These are phyloP conservation scores for Penicillium sp. DNA, from an alignment of 2,329 filamentous ascomycete genomes.

Conservation along the genomic window DNA sequence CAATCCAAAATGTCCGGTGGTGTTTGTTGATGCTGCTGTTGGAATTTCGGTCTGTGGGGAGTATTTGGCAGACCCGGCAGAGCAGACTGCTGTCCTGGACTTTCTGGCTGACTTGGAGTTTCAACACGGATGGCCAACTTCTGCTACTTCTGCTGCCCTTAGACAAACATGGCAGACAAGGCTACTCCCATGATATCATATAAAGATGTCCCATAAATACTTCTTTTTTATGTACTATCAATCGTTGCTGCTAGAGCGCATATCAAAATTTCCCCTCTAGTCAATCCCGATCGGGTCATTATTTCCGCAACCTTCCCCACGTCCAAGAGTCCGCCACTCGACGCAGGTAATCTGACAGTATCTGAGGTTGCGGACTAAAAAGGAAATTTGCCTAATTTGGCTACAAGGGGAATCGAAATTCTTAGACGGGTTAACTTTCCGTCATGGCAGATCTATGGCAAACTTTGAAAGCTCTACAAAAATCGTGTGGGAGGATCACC, in stretches of 20 bases:
- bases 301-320: slow-evolving; percentile 6
- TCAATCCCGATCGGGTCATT: slow-evolving; percentile 3
- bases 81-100: slow-evolving; percentile 54
- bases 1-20: slow-evolving; percentile 51
- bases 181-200: background rate
- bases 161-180: slow-evolving; percentile 51
- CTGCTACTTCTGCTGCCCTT: slow-evolving; percentile 52
- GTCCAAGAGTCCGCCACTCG: background rate
- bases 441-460: background rate
- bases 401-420: background rate
- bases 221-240: no score
- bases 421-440: background rate
- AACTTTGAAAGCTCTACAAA: no score
- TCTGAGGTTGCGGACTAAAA: background rate
- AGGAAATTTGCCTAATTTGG: background rate
- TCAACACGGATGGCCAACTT: slow-evolving; percentile 59
- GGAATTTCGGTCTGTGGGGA: slow-evolving; percentile 61
- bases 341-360: background rate
- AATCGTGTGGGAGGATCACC: no score
- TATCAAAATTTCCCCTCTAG: background rate
- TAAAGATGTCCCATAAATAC: no score
- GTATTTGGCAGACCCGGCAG: slow-evolving; percentile 50
- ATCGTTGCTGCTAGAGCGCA: background rate
- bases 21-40: slow-evolving; percentile 55
- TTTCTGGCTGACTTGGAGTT: slow-evolving; percentile 50